Base-by-base conservation (phyloP, 305 asterid genomes). In the Fraxinus albicans region DNA sequence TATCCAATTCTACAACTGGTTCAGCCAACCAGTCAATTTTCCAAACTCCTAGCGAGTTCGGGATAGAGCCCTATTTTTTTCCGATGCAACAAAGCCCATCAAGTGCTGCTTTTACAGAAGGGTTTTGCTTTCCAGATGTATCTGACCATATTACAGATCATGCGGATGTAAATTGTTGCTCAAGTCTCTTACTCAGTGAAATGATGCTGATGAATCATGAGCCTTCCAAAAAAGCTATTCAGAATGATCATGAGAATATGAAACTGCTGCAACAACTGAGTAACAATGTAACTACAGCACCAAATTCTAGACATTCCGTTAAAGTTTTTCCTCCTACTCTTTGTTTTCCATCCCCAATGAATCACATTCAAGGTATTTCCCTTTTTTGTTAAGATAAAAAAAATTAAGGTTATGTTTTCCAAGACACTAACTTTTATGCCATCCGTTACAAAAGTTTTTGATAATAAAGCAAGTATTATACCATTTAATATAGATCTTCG, bases 11-110 rank as follows among this genome's bases (percentile, higher is more conserved):
- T 0, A 86, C 97, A 0, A 90, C 97, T 9, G 89, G 93, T 65
- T 92, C 97, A 0, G 97, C 91, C 74, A 92, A 91, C 83, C 94
- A 91, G 21, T 86, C 94, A 9, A 92, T 88, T 19, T 23, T 84
- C 38, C 92, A 85, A 15, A 36, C 84, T 10, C 47, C 86, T 0
- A 85, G 23, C 10, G 92, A 91, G 12, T 91, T 92, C 83, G 33
- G 88, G 77, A 4, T 89, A 0, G 91, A 89, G 7, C 91, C 91
- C 53, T 93, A 90, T 80, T 84, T 88, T 70, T 92, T 84, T 33
- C 92, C 93, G 1, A 86, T 84, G 55, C 94, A 83, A 34, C 92
- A 86, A 47, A 36, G 25, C 76, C 40, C 23, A 33, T 70, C 76
- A 17, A 70, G 25, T 70, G 76, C 42, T 70, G 7, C 50, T 73